Evolutionary conservation across 2,329 filamentous ascomycete species (phyloP), one percentile per base, ranked within the genome.

Genomic region (Phialophora tarda): DNA sequence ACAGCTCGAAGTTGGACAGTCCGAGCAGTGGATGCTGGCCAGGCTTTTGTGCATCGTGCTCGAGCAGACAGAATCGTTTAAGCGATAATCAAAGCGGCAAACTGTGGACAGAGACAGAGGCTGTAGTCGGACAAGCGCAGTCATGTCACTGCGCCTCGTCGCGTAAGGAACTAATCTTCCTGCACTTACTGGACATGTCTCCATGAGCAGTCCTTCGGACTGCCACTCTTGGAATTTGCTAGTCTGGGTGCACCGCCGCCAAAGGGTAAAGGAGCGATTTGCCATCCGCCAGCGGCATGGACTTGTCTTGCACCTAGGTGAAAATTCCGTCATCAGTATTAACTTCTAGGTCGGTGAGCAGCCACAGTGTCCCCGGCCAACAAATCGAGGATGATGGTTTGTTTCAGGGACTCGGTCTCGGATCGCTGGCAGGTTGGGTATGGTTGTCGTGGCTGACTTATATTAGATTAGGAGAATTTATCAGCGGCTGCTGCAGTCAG

Each of bases 381-480:
- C 21, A 7, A 17, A 48, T 48, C 17, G 17, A 21, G 17, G 4
- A 21, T 34, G 44, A 23, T 48, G 56, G 2, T 21, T 47, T n/a
- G 28, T 7, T 48, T 32, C 56, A 59, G 56, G 38, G 10, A 44
- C 12, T 17, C n/a, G 38, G 56, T 48, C 24, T 48, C 44, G 44
- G 21, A 21, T 8, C 5, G 44, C 44, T 48, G 44, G 17, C 6
- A 21, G 44, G 17, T 21, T 48, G 5, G 8, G n/a, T 47, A 26
- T 34, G 26, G 57, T 59, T 26, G 26, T 26, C 5, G 17, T 32
- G n/a, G 44, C 44, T 38, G 58, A 60, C 44, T 30, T 60, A 51
- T 51, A 47, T 60, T 24, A 51, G 23, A 60, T 60, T 41, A 51
- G 26, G 51, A 34, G 26, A 10, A 34, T 60, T 50, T 50, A 50